Evolutionary conservation across 495 filamentous ascomycete genomes (phyloP).

Genomic region (Tuber melanosporum): DNA sequence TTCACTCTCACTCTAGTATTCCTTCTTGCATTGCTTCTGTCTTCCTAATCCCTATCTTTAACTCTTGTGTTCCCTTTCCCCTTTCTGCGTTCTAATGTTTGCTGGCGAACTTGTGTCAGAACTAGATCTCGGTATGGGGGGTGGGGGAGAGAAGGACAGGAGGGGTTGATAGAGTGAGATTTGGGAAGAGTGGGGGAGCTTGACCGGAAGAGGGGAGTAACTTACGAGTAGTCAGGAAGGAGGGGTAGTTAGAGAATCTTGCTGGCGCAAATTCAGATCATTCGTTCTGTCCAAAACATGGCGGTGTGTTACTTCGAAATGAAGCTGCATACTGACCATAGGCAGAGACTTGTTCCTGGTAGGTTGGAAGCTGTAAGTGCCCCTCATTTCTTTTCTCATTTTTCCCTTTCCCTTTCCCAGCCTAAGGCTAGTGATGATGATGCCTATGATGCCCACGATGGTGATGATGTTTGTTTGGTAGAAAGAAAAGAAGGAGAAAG

Average conservation of each 20-base stretch:
- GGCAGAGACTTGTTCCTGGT: not conserved
- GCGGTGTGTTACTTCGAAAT: not conserved
- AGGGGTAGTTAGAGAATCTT: not conserved
- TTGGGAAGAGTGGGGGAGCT: not conserved
- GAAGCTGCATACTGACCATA: not conserved
- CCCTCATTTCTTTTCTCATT: not conserved
- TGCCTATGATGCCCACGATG: constrained; percentile 5
- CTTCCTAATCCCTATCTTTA: not conserved
- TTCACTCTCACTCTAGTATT: not conserved
- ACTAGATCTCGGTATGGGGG: not conserved
- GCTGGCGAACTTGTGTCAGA: not conserved
- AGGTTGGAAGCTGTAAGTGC: not conserved
- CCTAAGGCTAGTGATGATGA: not conserved
- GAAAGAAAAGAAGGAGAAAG: not conserved
- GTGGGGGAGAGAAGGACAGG: not conserved
- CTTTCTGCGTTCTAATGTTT: not conserved
- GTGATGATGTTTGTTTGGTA: constrained; percentile 1
- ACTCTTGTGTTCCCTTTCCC: not conserved
- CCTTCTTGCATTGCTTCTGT: not conserved
- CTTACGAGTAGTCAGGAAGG: not conserved
- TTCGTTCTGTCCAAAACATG: not conserved
- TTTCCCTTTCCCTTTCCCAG: not conserved
- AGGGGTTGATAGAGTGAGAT: not conserved
- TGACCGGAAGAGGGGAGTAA: not conserved
- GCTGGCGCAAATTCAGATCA: not conserved